These are phyloP conservation scores for Oropetium thomaeum DNA, from an alignment of 176 grass and related monocot genomes.

Conservation along the genomic window DNA sequence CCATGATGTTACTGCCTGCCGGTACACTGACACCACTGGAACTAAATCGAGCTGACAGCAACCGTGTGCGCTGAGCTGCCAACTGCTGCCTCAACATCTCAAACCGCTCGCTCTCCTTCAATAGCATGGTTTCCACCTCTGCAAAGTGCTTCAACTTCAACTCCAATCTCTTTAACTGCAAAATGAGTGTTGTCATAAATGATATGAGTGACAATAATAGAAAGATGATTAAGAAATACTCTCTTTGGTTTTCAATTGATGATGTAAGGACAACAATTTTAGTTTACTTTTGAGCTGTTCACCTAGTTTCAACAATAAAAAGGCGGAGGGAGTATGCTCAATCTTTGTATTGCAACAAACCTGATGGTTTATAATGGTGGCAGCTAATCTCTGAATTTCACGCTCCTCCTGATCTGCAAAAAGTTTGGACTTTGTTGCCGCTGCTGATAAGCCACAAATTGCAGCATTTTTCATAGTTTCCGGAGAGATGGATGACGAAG, in stretches of 20 bases:
- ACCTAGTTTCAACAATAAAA: not conserved
- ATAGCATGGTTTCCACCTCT: conserved; percentile 75
- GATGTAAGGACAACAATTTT: not conserved
- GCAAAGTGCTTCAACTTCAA: conserved; percentile 97
- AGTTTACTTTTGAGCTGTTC: not conserved
- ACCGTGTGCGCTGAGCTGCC: conserved; percentile 41
- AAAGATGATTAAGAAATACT: not conserved
- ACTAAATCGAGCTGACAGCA: conserved; percentile 57
- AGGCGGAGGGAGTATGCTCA: not conserved
- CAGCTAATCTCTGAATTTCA: conserved; percentile 95
- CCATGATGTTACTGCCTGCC: conserved; percentile 25
- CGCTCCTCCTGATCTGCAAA: conserved; percentile 98
- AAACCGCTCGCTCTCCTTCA: conserved; percentile 81
- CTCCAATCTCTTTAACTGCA: conserved; percentile 94
- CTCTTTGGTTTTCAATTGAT: not conserved
- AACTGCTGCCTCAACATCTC: conserved; percentile 67
- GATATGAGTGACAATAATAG: conserved; percentile 4
- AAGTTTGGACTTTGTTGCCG: conserved; percentile 84
- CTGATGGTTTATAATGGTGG: conserved; percentile 94
- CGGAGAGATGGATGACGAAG: conserved; percentile 38
- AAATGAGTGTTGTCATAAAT: conserved; percentile 2
- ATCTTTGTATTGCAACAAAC: conserved; percentile 36
- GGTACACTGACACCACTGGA: conserved; percentile 26
- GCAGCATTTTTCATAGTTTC: conserved; percentile 78
- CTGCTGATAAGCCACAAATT: conserved; percentile 80